Percentiles rank a stretch among this genome's conserved stretches.
These are phyloP conservation scores for Amauroascus niger DNA, from an alignment of 2,329 filamentous ascomycete species.

Conservation along the genomic window DNA sequence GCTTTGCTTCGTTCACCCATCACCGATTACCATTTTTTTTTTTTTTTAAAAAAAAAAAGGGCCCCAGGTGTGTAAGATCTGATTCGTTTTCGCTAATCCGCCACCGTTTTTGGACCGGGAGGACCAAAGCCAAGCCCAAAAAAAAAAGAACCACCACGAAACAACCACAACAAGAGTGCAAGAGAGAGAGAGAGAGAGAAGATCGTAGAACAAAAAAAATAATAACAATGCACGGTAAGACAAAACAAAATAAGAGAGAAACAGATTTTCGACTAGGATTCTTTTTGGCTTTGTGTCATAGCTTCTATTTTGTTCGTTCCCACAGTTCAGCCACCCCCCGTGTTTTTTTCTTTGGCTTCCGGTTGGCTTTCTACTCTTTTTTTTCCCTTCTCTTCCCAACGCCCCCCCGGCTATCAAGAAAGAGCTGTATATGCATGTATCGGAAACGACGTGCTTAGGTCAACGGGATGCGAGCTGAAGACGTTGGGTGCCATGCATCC, in stretches of 20 bases:
- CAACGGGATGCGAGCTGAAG: slow-evolving; percentile 4
- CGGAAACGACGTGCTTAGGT: neutral
- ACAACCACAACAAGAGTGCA: neutral
- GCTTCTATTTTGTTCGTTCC: neutral
- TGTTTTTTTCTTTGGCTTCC: too few species aligned
- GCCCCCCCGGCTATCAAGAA: neutral
- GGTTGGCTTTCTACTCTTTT: too few species aligned
- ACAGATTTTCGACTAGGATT: neutral
- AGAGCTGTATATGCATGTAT: neutral
- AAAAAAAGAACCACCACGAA: neutral
- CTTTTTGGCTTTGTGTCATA: slow-evolving; percentile 5
- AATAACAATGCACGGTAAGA: too few species aligned
- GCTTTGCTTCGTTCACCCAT: neutral
- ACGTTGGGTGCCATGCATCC: neutral
- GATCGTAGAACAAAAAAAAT: neutral
- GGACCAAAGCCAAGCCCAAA: neutral
- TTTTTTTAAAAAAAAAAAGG: too few species aligned
- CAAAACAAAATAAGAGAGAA: neutral
- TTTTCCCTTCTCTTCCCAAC: too few species aligned
- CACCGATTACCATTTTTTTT: too few species aligned
- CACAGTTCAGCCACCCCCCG: too few species aligned
- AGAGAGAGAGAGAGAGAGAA: neutral
- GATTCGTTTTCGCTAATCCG: slow-evolving; percentile 1
- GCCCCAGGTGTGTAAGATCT: neutral
- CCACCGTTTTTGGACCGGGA: slow-evolving; percentile 1